A percentile compares a stretch with the other conserved stretches of the same genome.
phyloP scores from a whole-genome alignment of 345 rosid genomes.

The Salix purpurea region DNA sequence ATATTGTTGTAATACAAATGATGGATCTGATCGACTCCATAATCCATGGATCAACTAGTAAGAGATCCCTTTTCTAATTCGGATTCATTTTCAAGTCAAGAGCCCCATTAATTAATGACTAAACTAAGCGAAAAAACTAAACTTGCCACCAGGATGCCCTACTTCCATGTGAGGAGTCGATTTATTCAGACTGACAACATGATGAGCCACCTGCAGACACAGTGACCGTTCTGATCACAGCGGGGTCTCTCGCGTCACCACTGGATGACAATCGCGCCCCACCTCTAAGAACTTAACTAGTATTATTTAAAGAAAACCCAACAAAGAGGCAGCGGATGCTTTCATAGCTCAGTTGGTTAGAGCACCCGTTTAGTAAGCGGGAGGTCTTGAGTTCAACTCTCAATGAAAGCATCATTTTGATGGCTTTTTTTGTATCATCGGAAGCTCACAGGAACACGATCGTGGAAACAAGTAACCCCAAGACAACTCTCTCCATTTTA shows the following conservation, averaged over 20 bases:
- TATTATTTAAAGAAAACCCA: rapidly evolving
- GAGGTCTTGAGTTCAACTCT: constrained; percentile 98
- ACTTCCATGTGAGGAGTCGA: constrained; percentile 9
- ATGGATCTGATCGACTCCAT: too few species aligned
- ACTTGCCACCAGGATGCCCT: not conserved
- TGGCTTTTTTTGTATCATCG: too few species aligned
- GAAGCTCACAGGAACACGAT: too few species aligned
- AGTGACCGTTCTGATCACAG: not conserved
- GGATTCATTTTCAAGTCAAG: too few species aligned
- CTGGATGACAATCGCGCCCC: constrained; percentile 9
- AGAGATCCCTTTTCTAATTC: too few species aligned
- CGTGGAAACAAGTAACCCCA: not conserved
- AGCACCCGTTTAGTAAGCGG: constrained; percentile 97
- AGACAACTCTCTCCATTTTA: not conserved
- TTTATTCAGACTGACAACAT: not conserved
- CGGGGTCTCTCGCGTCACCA: constrained; percentile 21
- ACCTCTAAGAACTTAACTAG: too few species aligned
- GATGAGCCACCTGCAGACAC: constrained; percentile 1
- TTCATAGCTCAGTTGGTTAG: constrained; percentile 91
- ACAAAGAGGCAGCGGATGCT: not conserved
- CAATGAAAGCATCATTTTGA: constrained; percentile 46
- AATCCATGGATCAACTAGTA: too few species aligned
- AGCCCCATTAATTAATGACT: not conserved
- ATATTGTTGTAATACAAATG: too few species aligned
- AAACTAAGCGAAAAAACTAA: not conserved